Evolutionary conservation across 331 rosid species (phyloP), one percentile per base, ranked within the genome.

Genomic region (Cucumis variabilis): DNA sequence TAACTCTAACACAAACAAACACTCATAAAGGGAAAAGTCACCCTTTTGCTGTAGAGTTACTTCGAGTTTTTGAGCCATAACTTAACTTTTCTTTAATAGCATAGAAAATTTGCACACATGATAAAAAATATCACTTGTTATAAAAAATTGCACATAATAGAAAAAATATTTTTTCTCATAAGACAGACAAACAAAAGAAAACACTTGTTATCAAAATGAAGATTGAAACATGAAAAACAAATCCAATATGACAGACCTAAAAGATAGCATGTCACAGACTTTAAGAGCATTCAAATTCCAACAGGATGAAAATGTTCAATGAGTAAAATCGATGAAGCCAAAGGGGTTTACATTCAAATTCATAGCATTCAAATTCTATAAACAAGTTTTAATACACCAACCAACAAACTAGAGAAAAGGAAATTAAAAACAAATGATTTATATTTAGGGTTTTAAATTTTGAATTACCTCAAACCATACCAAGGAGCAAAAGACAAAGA

Each of bases 201-300:
- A 19, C 62, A 28, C 48, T 60, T 30, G 17, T 82, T 33, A 63
- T 82, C 58, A 82, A 21, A 82, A 62, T 62, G 55, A 72, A 62
- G 58, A 60, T 37, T 67, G 63, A 84, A 69, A 44, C 25, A 8
- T 84, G 48, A 46, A 65, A 66, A 63, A 14, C 44, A 84, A 84
- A 90, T 86, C 53, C 63, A 78, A 55, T 68, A 88, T 85, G 86
- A 92, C 96, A 68, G 84, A 97, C 99, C 99, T 97, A 91, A 97
- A 97, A 83, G 99, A 94, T 87, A 97, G 90, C 99, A 97, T 97
- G 88, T 94, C 93, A 51, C 89, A 93, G 69, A 97, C 99, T 94
- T 90, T 93, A 55, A 99, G 99, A 88, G 99, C 99, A n/a, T n/a
- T n/a, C n/a, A n/a, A n/a, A n/a, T n/a, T n/a, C n/a, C n/a, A n/a